Percentiles rank a stretch among this genome's conserved stretches.
These are phyloP conservation scores for Barnettozyma californica DNA, from an alignment of 805 yeast species.

Conservation along the genomic window DNA sequence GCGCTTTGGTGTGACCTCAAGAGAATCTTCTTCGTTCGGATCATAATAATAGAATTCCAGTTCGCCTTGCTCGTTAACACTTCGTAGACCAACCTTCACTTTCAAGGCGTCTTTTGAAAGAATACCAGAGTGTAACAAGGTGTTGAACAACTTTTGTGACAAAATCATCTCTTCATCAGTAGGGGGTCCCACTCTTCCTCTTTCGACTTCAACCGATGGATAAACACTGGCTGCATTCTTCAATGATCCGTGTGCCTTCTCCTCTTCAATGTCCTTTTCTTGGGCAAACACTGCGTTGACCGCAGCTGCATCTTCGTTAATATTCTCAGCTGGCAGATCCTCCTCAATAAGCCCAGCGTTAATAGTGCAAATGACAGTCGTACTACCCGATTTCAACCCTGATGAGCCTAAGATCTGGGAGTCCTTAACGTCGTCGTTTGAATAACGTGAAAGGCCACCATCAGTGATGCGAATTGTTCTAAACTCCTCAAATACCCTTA, in stretches of 20 bases:
- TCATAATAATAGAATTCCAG: slow-evolving; percentile 43
- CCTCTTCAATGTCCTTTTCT: slow-evolving; percentile 28
- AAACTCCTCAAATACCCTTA: slow-evolving; percentile 69
- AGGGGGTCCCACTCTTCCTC: slow-evolving; percentile 77
- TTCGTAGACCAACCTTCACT: slow-evolving; percentile 50
- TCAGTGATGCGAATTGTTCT: slow-evolving; percentile 44
- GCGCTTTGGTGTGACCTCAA: slow-evolving; percentile 34
- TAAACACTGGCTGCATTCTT: slow-evolving; percentile 42
- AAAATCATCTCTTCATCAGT: slow-evolving; percentile 79
- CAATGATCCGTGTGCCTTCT: slow-evolving; percentile 21
- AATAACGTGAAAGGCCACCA: slow-evolving; percentile 35
- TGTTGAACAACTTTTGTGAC: slow-evolving; percentile 60
- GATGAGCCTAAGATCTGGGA: slow-evolving; percentile 57
- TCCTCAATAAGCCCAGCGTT: slow-evolving; percentile 63
- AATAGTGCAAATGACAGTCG: slow-evolving; percentile 66
- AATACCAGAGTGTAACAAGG: slow-evolving; percentile 51
- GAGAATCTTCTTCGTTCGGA: slow-evolving; percentile 30
- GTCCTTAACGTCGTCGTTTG: slow-evolving; percentile 28
- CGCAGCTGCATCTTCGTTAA: slow-evolving; percentile 36
- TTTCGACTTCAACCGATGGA: slow-evolving; percentile 70
- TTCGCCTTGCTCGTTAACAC: slow-evolving; percentile 45
- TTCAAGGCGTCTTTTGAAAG: slow-evolving; percentile 46
- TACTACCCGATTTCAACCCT: slow-evolving; percentile 63
- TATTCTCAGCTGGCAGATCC: slow-evolving; percentile 35
- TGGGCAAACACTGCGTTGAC: slow-evolving; percentile 28